Conservation (phyloP, 2,329 filamentous ascomycete genomes). For the Drechslerella coelobrocha region DNA sequence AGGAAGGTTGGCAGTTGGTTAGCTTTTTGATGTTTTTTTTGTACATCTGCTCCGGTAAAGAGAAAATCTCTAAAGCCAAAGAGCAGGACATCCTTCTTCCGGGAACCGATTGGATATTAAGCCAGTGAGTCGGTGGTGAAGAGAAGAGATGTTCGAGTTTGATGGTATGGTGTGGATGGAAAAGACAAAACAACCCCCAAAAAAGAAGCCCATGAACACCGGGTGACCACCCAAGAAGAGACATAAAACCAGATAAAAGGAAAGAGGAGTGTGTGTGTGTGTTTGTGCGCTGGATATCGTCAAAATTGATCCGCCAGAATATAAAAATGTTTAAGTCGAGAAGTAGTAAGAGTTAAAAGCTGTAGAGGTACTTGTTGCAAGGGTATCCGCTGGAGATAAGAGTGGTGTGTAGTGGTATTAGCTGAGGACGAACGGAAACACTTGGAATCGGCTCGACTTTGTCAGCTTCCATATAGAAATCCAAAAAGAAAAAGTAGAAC, state of each 20-base stretch:
- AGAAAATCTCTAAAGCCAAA: not conserved
- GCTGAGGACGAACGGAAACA: conserved; percentile 10
- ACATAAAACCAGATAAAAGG: conserved; percentile 42
- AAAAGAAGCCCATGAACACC: conserved; percentile 43
- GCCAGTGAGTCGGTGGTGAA: conserved; percentile 34
- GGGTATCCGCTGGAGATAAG: conserved; percentile 43
- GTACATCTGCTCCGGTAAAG: conserved; percentile 29
- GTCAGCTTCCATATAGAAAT: conserved; percentile 18
- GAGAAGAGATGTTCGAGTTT: conserved; percentile 36
- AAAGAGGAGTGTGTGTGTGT: conserved; percentile 46
- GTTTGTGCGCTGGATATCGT: conserved; percentile 37
- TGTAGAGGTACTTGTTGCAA: conserved; percentile 29
- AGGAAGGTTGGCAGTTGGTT: conserved; percentile 43
- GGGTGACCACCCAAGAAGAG: conserved; percentile 34
- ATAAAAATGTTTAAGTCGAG: conserved; percentile 25
- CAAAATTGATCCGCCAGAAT: conserved; percentile 42
- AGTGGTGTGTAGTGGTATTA: conserved; percentile 42
- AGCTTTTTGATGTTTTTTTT: conserved; percentile 50
- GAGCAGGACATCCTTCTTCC: conserved; percentile 20
- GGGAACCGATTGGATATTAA: conserved; percentile 42
- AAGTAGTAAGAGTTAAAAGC: conserved; percentile 31
- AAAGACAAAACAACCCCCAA: conserved; percentile 44
- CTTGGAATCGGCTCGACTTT: conserved; percentile 26
- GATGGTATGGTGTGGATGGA: conserved; percentile 29
- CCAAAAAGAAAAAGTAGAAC: conserved; percentile 8